Evolutionary conservation across 164 flowering plant species (phyloP), one percentile per base, ranked within the genome.

Genomic region (Malania oleifera): DNA sequence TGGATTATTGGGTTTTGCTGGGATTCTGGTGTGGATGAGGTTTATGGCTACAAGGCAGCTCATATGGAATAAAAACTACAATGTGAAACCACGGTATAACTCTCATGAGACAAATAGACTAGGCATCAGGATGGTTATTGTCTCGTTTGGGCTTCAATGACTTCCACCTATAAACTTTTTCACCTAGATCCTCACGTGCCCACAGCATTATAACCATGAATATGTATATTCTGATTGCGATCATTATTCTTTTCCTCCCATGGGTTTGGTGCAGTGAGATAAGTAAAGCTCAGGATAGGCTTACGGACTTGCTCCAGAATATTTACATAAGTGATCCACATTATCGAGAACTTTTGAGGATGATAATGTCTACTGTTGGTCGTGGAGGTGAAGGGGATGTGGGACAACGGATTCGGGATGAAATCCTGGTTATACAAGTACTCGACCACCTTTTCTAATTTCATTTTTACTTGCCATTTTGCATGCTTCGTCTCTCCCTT

Each of bases 301-400:
- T 93, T 24, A 90, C 95, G 62, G 89, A 93, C 75, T 63, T 67
- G 72, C 91, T 93, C 66, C 93, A 88, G 77, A 72, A 75, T 68
- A 61, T 75, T 40, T 88, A 77, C 71, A 66, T 35, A 65, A 84
- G 49, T 57, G 29, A 63, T 62, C 99, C 99, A 20, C 79, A 79
- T 62, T 72, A 77, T 64, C 72, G 88, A 46, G 99, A 93, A 73
- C 66, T 86, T 71, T 17, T 88, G 62, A 73, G 96, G 4, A 86
- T 85, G 95, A 84, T 93, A 49, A 66, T 93, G 95, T 88, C 95
- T 20, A 86, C 91, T 73, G 91, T 90, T 53, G 99, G 99, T 45
- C 96, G 99, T 65, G 99, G 99, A 63, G 99, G 97, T 66, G 96
- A 93, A 79, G 99, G 99, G 52, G 97, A 93, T 76, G 97, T 90